Conservation (phyloP, 495 filamentous ascomycete genomes). For the Aspergillus diversus region DNA sequence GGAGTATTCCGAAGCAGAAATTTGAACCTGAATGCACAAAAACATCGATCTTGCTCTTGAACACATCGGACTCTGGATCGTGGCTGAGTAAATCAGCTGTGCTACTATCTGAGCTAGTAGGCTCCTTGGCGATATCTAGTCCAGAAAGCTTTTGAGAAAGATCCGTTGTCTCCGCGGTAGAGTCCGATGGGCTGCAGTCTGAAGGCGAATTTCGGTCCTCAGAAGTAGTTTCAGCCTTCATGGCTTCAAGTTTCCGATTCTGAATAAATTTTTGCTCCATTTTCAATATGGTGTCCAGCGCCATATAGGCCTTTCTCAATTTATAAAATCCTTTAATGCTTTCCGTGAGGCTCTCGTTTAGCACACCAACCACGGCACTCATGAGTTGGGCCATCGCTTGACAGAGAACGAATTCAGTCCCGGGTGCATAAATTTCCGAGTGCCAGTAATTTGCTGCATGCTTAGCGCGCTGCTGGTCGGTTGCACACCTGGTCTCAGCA, state of each 20-base stretch:
- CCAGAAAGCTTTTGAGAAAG: slow-evolving; percentile 38
- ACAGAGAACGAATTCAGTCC: slow-evolving; percentile 81
- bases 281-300: slow-evolving; percentile 74
- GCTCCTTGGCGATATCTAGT: slow-evolving; percentile 29
- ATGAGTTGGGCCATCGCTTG: slow-evolving; percentile 85
- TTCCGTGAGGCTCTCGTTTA: slow-evolving; percentile 93
- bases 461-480: slow-evolving; percentile 76
- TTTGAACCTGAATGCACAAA: slow-evolving; percentile 88
- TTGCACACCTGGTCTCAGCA: slow-evolving; percentile 78
- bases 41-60: slow-evolving; percentile 72
- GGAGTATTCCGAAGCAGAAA: slow-evolving; percentile 85
- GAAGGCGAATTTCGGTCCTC: neutral
- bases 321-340: slow-evolving; percentile 92
- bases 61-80: slow-evolving; percentile 58
- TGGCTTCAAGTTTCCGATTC: slow-evolving; percentile 27
- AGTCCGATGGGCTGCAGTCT: neutral
- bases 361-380: slow-evolving; percentile 82
- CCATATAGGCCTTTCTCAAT: slow-evolving; percentile 84
- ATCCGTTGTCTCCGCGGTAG: slow-evolving; percentile 24
- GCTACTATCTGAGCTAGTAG: slow-evolving; percentile 13
- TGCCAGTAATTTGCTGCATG: slow-evolving; percentile 52
- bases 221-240: slow-evolving; percentile 21
- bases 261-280: slow-evolving; percentile 63
- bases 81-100: slow-evolving; percentile 42
- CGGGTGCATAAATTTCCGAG: slow-evolving; percentile 74